Base-by-base conservation (phyloP, 2,329 filamentous ascomycete genomes). In the Cadophora sp. region DNA sequence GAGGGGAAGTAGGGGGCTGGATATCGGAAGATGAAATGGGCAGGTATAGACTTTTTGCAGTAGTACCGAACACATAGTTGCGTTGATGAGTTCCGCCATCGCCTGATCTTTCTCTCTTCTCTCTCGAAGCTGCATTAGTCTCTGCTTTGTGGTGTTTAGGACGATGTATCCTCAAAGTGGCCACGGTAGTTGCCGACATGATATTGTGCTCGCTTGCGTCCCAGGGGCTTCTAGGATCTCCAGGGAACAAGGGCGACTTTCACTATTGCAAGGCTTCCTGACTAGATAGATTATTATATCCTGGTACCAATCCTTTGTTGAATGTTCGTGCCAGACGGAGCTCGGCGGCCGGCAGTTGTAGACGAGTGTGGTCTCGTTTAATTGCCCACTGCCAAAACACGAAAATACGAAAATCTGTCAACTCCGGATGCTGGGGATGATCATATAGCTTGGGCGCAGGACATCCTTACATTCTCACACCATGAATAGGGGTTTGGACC, bases 21-120 rank as follows among this genome's bases (percentile, higher is more conserved):
- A 65, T 65, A 60, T 65, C 53, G 64, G 22, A 40, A 60, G 61
- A 19, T 19, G 46, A 60, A 22, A 29, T 34, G 11, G 43, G 64
- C 26, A 60, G 11, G 29, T 48, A 34, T 46, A 64, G 34, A 56
- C 62, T 22, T 19, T 12, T 22, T 22, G 24, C 14, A 55, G 50
- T 64, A 16, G 34, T 48, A 64, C 62, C 4, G 34, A 55, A 56
- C 24, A 64, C 24, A 64, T 22, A 46, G 22, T 29, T 56, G 51
- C 34, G 14, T 56, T 40, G 37, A 48, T 64, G 24, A 5, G 1
- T n/a, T 27, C 34, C 9, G 19, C 24, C 27, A 48, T 46, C 51
- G 51, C 34, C 51, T 58, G 22, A 56, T 53, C 22, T 27, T 53
- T 16, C 61, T 51, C 40, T 64, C 2, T 55, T 53, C 37, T 27